Percentiles rank a stretch among this genome's conserved stretches.
Evolutionary conservation across 148 eudicot species (phyloP).

Genomic region (Arbutus unedo): DNA sequence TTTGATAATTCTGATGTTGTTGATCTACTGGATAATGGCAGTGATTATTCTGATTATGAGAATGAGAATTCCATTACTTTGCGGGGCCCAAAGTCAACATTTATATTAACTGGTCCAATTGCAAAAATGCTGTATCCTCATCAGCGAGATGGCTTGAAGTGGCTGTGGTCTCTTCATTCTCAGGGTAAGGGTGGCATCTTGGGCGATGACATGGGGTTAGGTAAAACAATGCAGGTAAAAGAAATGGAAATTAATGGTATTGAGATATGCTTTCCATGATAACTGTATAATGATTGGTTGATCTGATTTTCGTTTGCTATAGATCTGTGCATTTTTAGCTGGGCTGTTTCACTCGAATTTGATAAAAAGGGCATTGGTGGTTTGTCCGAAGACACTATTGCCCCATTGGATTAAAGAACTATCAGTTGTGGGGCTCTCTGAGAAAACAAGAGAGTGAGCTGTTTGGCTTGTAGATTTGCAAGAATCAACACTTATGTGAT

Average conservation of each 20-base stretch:
- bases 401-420: slow-evolving; percentile 98
- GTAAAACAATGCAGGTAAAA: slow-evolving; percentile 98
- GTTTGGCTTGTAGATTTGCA: slow-evolving; percentile 9
- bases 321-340: slow-evolving; percentile 87
- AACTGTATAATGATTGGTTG: not conserved
- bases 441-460: slow-evolving; percentile 76
- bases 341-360: slow-evolving; percentile 73
- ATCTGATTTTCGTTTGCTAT: slow-evolving; percentile 11
- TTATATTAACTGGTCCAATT: slow-evolving; percentile 51
- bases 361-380: slow-evolving; percentile 71
- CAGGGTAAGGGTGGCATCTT: slow-evolving; percentile 92
- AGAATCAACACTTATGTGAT: not conserved
- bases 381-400: slow-evolving; percentile 90
- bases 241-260: slow-evolving; percentile 1
- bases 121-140: slow-evolving; percentile 86
- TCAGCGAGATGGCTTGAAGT: slow-evolving; percentile 91
- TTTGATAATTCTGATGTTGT: slow-evolving; percentile 36
- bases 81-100: slow-evolving; percentile 49
- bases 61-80: slow-evolving; percentile 38
- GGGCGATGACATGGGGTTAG: slow-evolving; percentile 99
- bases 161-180: slow-evolving; percentile 98
- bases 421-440: slow-evolving; percentile 69
- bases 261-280: slow-evolving; percentile 11
- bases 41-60: slow-evolving; percentile 28
- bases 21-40: slow-evolving; percentile 30